Evolutionary conservation across 1,284 basidiomycete species (phyloP).

Genomic region (Boletus sp.): DNA sequence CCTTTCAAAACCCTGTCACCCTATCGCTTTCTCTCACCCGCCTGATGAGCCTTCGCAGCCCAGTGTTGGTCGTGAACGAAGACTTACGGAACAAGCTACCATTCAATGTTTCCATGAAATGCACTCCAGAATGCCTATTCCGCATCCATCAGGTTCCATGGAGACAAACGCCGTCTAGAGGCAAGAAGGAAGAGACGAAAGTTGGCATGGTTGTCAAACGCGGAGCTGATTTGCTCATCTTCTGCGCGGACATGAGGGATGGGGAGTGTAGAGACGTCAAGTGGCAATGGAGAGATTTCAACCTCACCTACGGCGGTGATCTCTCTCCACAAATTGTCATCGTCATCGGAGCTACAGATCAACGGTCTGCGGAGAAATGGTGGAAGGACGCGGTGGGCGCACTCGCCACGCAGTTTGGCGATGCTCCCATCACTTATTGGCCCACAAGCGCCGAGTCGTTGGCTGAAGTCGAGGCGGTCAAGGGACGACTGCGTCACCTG

Average conservation of each 20-base stretch:
- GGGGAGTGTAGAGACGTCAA: slow-evolving; percentile 10
- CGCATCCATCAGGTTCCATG: slow-evolving; percentile 19
- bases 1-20: slow-evolving; percentile 17
- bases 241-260: slow-evolving; percentile 16
- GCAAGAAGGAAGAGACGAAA: slow-evolving; percentile 7
- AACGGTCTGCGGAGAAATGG: slow-evolving; percentile 21
- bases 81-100: slow-evolving; percentile 15
- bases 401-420: neutral
- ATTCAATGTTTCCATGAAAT: slow-evolving; percentile 20
- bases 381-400: slow-evolving; percentile 13
- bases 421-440: slow-evolving; percentile 19
- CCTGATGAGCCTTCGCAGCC: slow-evolving; percentile 12
- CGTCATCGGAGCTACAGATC: slow-evolving; percentile 20
- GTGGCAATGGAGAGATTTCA: slow-evolving; percentile 26
- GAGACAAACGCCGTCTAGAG: neutral
- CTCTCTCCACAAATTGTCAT: slow-evolving; percentile 27
- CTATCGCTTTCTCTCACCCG: slow-evolving; percentile 5
- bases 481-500: slow-evolving; percentile 10
- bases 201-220: slow-evolving; percentile 16
- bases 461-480: slow-evolving; percentile 5
- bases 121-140: slow-evolving; percentile 20
- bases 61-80: slow-evolving; percentile 11
- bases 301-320: slow-evolving; percentile 25
- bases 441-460: slow-evolving; percentile 6
- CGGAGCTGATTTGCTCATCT: slow-evolving; percentile 25